Evolutionary conservation across 805 yeast genomes (phyloP).

Genomic region (Ogataea paradorogensis): DNA sequence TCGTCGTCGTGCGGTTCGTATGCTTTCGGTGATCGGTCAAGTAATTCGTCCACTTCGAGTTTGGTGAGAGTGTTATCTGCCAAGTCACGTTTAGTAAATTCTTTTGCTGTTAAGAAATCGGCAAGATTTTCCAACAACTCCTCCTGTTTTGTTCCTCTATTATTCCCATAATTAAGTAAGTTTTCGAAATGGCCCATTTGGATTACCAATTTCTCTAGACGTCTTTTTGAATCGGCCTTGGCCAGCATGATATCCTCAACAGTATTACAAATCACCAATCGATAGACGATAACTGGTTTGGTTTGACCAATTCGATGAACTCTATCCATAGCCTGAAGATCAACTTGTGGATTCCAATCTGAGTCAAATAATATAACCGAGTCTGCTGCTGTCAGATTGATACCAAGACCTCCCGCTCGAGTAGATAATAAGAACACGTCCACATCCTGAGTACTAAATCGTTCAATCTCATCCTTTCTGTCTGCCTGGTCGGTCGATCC

Average conservation of each 20-base stretch:
- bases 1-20: slow-evolving; percentile 26
- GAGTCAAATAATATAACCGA: slow-evolving; percentile 87
- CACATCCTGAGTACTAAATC: slow-evolving; percentile 40
- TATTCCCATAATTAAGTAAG: slow-evolving; percentile 20
- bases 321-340: slow-evolving; percentile 93
- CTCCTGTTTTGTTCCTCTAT: slow-evolving; percentile 3
- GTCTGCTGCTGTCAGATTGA: slow-evolving; percentile 83
- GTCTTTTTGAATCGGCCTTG: slow-evolving; percentile 76
- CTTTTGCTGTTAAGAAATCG: slow-evolving; percentile 38
- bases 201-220: slow-evolving; percentile 72
- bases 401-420: slow-evolving; percentile 92
- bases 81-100: slow-evolving; percentile 23
- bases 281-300: slow-evolving; percentile 76
- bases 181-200: slow-evolving; percentile 59
- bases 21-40: slow-evolving; percentile 46
- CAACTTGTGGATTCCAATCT: slow-evolving; percentile 98
- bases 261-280: slow-evolving; percentile 74
- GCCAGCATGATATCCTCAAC: slow-evolving; percentile 80
- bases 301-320: slow-evolving; percentile 92
- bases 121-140: slow-evolving; percentile 35
- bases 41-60: slow-evolving; percentile 47
- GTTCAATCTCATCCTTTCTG: slow-evolving; percentile 60
- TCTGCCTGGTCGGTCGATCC: slow-evolving; percentile 68
- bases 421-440: slow-evolving; percentile 77
- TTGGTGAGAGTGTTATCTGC: slow-evolving; percentile 31